Base-by-base conservation (phyloP, 2,329 filamentous ascomycete species). In the Arthrobotrys conoides region DNA sequence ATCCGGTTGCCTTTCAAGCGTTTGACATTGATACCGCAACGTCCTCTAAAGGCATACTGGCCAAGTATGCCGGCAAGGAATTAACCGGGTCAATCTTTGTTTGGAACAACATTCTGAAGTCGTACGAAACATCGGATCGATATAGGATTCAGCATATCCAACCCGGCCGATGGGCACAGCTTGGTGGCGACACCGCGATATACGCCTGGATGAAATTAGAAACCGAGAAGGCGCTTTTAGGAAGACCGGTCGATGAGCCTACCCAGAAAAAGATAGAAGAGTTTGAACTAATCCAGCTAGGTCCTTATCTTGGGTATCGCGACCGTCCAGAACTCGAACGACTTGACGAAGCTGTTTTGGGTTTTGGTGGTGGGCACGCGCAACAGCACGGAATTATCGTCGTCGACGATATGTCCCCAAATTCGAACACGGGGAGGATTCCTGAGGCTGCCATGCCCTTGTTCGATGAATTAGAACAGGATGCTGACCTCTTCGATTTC, bases 201-300 rank as follows among this genome's bases (percentile, higher is more conserved):
- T 51, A 12, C 12, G 48, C 20, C 48, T 51, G 24, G 8, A 51
- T 51, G 48, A 51, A 51, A 27, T 27, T 51, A 8, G 48, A 51
- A 5, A 24, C 48, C 2, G 48, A 51, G 24, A 51, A 51, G 18
- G 14, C 18, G 3, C 41, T 46, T 5, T 24, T 51, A 27, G 22
- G 22, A 4, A 20, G 20, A 24, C 9, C 9, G 10, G 4, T 9
- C 1, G 48, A 51, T 24, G 48, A 51, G 3, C 18, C 20, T 10
- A 24, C 5, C 18, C 9, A 3, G 48, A 12, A 5, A 18, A 51
- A 14, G 20, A 51, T 51, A 10, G 14, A 24, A 1, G 48, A 51
- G 2, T 51, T 51, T 5, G 20, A 51, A 14, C 1, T 24, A 5
- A 2, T 51, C 4, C 20, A 51, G 10, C 10, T 51, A 14, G 48